Evolutionary conservation across 768 basidiomycete genomes (phyloP).

Genomic region (Rhodosporidiobolus sp.): DNA sequence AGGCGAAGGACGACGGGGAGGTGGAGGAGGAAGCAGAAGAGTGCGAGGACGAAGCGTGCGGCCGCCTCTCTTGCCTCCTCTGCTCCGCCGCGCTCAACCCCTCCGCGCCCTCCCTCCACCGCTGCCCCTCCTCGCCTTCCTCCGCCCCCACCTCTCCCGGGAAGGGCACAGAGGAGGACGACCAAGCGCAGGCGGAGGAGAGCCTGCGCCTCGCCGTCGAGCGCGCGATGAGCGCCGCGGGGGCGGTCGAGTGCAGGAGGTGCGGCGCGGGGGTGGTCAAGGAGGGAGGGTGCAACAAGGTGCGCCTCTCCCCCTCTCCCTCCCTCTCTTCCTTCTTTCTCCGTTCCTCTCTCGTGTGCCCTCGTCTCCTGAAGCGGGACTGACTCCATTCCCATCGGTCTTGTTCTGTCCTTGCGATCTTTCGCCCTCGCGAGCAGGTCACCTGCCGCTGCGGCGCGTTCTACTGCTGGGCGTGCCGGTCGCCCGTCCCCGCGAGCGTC

Average conservation of each 20-base stretch:
- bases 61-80: background rate
- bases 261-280: conserved; percentile 14
- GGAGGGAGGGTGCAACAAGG: conserved; percentile 18
- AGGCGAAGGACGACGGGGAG: background rate
- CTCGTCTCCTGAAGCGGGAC: too few relatives aligned
- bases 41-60: background rate
- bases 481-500: background rate
- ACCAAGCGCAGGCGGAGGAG: conserved; percentile 12
- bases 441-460: conserved; percentile 20
- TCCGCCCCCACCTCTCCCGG: background rate
- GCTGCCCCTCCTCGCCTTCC: background rate
- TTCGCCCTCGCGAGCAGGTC: background rate
- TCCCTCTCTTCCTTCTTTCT: background rate
- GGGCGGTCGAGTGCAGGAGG: background rate
- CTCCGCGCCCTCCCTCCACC: background rate
- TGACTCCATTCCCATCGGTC: too few relatives aligned
- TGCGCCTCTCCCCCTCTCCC: background rate
- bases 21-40: too few relatives aligned
- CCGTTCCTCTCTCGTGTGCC: too few relatives aligned
- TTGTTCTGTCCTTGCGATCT: too few relatives aligned
- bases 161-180: background rate
- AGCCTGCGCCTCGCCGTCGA: conserved; percentile 18
- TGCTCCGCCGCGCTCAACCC: background rate
- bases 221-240: conserved; percentile 23
- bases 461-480: conserved; percentile 10